These are phyloP conservation scores for Logfia minima DNA, from an alignment of 129 eudicot species.

Conservation along the genomic window DNA sequence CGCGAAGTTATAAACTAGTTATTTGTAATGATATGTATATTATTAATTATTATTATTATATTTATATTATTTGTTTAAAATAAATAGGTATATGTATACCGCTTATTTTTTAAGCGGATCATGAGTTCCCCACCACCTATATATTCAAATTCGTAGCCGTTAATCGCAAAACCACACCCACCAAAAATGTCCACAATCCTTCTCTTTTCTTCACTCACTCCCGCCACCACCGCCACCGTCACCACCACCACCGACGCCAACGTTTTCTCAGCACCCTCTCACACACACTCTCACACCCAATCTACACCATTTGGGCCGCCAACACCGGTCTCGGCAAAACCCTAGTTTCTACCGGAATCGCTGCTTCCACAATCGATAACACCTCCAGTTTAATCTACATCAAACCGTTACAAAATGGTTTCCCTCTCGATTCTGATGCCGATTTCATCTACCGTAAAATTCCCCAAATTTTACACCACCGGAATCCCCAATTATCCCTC, in stretches of 20 bases:
- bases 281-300: slow-evolving; percentile 86
- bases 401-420: slow-evolving; percentile 87
- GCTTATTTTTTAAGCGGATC: no score
- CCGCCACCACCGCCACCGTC: slow-evolving; percentile 37
- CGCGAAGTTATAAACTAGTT: no score
- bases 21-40: no score
- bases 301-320: slow-evolving; percentile 87
- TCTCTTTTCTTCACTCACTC: slow-evolving; percentile 36
- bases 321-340: slow-evolving; percentile 97
- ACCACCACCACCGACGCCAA: slow-evolving; percentile 2
- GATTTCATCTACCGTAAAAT: slow-evolving; percentile 59
- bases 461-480: slow-evolving; percentile 43
- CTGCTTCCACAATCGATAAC: slow-evolving; percentile 48
- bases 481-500: slow-evolving; percentile 19
- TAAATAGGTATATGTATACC: no score
- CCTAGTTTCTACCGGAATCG: slow-evolving; percentile 85
- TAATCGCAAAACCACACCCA: slow-evolving; percentile 5
- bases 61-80: no score
- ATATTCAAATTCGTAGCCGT: slow-evolving; percentile 33
- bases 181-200: slow-evolving; percentile 26
- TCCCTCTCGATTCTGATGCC: slow-evolving; percentile 81
- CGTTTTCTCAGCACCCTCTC: slow-evolving; percentile 36
- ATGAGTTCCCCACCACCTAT: no score
- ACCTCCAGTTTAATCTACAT: slow-evolving; percentile 48
- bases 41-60: no score